Evolutionary conservation across 1,284 basidiomycete genomes (phyloP).

Genomic region (Pholiota adiposa): DNA sequence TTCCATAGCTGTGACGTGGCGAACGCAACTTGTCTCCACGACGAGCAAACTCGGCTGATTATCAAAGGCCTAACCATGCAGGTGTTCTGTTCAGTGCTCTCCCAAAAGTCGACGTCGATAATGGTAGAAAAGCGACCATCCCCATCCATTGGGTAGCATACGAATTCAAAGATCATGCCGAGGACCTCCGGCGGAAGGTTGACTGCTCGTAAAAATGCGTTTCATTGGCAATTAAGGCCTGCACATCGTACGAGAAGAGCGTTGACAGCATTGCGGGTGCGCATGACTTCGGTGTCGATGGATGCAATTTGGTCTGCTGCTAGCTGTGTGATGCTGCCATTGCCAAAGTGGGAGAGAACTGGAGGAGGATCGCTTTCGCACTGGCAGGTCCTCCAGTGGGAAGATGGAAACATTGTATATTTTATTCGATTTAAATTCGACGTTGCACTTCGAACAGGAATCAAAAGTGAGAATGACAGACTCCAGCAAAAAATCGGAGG

Average conservation of each 20-base stretch:
- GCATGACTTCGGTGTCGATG: slow-evolving; percentile 22
- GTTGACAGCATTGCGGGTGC: slow-evolving; percentile 17
- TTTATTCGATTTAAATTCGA: too few relatives aligned
- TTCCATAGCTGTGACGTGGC: slow-evolving; percentile 21
- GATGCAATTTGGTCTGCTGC: too few relatives aligned
- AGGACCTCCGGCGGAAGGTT: slow-evolving; percentile 20
- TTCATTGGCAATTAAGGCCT: slow-evolving; percentile 19
- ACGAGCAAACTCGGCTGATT: slow-evolving; percentile 20
- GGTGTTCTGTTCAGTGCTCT: background rate
- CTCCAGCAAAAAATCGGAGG: too few relatives aligned
- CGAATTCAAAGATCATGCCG: slow-evolving; percentile 20
- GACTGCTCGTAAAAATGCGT: slow-evolving; percentile 18
- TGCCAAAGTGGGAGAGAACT: too few relatives aligned
- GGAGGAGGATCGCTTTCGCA: too few relatives aligned
- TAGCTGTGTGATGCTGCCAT: too few relatives aligned
- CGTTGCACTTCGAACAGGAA: too few relatives aligned
- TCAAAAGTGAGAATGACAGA: too few relatives aligned
- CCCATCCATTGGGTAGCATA: slow-evolving; percentile 10
- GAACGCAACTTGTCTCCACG: slow-evolving; percentile 21
- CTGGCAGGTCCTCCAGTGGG: too few relatives aligned
- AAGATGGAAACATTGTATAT: too few relatives aligned
- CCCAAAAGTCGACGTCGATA: too few relatives aligned
- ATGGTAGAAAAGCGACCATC: too few relatives aligned
- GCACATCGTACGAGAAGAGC: slow-evolving; percentile 19
- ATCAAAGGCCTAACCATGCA: slow-evolving; percentile 22